Evolutionary conservation across 306 rosid genomes (phyloP).

Genomic region (Chamaecrista fasciculata): DNA sequence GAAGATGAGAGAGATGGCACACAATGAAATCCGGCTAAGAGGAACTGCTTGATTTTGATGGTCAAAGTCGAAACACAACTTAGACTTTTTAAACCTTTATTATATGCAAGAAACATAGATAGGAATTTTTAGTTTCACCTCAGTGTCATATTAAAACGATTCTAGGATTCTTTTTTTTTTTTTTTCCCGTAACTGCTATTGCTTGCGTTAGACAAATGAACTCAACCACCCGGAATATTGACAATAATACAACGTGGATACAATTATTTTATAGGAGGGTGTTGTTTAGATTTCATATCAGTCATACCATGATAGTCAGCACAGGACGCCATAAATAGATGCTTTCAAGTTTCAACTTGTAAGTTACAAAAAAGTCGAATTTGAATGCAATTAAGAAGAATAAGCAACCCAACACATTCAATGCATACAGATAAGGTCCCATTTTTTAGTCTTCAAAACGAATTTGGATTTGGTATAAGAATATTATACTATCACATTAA

Average conservation of each 20-base stretch:
- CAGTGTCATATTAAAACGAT: no score
- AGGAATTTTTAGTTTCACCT: no score
- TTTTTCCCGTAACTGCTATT: no score
- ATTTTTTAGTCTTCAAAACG: not conserved
- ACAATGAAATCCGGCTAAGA: not conserved
- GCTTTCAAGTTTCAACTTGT: no score
- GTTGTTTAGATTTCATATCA: no score
- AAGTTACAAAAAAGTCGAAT: not conserved
- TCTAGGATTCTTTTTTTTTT: no score
- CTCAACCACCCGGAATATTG: no score
- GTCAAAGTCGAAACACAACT: slow-evolving; percentile 20
- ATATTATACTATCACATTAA: no score
- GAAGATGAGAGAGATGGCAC: not conserved
- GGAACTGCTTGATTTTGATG: not conserved
- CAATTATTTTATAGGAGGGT: no score
- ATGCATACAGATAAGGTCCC: not conserved
- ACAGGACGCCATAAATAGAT: not conserved
- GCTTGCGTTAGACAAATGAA: no score
- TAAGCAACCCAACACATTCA: not conserved
- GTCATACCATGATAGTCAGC: not conserved
- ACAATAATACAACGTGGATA: no score
- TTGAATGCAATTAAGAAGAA: not conserved
- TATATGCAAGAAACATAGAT: not conserved
- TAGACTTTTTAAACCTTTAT: slow-evolving; percentile 20
- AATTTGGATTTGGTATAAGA: no score